Conservation (phyloP, 2,329 filamentous ascomycete species). For the Colletotrichum sp. region DNA sequence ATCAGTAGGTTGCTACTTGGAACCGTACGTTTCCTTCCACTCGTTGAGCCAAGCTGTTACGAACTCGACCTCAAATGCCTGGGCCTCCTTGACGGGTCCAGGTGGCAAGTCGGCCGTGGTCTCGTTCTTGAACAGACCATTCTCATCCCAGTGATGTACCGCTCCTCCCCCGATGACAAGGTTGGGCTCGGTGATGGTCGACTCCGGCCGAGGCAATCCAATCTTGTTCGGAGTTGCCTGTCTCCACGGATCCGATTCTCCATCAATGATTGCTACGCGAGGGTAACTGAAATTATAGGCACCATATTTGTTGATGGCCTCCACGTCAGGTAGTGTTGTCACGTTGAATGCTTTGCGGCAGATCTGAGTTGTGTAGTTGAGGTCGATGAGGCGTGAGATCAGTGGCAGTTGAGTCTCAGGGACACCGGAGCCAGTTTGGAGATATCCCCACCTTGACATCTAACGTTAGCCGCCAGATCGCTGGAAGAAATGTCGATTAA, state of each 20-base stretch:
- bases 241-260: slow-evolving; percentile 81
- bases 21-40: slow-evolving; percentile 46
- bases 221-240: slow-evolving; percentile 74
- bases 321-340: slow-evolving; percentile 64
- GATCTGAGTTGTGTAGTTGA: slow-evolving; percentile 65
- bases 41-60: slow-evolving; percentile 72
- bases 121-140: slow-evolving; percentile 68
- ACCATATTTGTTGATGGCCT: slow-evolving; percentile 77
- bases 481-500: background rate
- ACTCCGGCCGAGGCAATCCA: slow-evolving; percentile 56
- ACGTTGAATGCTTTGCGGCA: slow-evolving; percentile 77
- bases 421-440: slow-evolving; percentile 74
- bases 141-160: slow-evolving; percentile 85
- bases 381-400: slow-evolving; percentile 72
- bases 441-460: slow-evolving; percentile 72
- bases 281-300: slow-evolving; percentile 75
- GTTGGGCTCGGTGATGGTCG: slow-evolving; percentile 70
- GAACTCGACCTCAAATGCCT: slow-evolving; percentile 63
- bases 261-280: slow-evolving; percentile 79
- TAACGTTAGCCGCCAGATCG: slow-evolving; percentile 14
- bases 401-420: slow-evolving; percentile 69
- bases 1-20: background rate
- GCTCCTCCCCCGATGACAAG: slow-evolving; percentile 69
- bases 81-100: slow-evolving; percentile 60
- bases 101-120: slow-evolving; percentile 65